phyloP scores from a whole-genome alignment of 805 yeast species.

The Candida easanensis region DNA sequence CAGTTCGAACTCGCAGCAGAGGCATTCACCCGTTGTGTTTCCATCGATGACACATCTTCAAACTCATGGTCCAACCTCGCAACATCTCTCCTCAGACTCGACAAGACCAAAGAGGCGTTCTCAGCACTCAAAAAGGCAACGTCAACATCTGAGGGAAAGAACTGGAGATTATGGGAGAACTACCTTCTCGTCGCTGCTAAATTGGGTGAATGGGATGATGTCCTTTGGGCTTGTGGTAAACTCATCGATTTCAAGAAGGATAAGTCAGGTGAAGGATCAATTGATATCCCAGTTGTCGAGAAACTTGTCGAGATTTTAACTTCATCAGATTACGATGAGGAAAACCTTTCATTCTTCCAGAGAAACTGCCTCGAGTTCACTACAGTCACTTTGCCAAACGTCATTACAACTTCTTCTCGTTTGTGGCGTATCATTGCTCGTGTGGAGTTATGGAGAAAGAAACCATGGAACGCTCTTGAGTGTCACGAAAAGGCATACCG shows the following conservation, averaged over 20 bases:
- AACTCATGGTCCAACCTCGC: constrained; percentile 92
- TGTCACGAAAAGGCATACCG: constrained; percentile 86
- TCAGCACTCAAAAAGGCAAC: constrained; percentile 82
- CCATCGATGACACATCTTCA: constrained; percentile 76
- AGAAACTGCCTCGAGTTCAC: constrained; percentile 65
- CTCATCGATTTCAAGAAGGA: constrained; percentile 56
- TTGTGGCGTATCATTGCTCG: constrained; percentile 83
- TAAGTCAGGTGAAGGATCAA: constrained; percentile 56
- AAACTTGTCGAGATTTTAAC: constrained; percentile 65
- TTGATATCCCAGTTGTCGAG: constrained; percentile 76
- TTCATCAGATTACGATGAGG: constrained; percentile 39
- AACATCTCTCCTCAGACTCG: constrained; percentile 64
- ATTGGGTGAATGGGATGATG: constrained; percentile 86
- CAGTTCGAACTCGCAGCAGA: constrained; percentile 80
- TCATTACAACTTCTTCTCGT: constrained; percentile 57
- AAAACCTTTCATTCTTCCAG: constrained; percentile 56
- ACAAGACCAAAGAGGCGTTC: constrained; percentile 74
- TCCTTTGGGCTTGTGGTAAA: constrained; percentile 67
- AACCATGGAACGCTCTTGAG: constrained; percentile 86
- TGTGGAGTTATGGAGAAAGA: constrained; percentile 81
- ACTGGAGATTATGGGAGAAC: constrained; percentile 92
- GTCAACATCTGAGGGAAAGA: constrained; percentile 61
- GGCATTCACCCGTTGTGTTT: constrained; percentile 88
- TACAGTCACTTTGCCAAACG: constrained; percentile 64
- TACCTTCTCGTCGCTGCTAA: constrained; percentile 78